Conservation (phyloP, 108 stramenopile genomes). For the Cyclotella baltica region DNA sequence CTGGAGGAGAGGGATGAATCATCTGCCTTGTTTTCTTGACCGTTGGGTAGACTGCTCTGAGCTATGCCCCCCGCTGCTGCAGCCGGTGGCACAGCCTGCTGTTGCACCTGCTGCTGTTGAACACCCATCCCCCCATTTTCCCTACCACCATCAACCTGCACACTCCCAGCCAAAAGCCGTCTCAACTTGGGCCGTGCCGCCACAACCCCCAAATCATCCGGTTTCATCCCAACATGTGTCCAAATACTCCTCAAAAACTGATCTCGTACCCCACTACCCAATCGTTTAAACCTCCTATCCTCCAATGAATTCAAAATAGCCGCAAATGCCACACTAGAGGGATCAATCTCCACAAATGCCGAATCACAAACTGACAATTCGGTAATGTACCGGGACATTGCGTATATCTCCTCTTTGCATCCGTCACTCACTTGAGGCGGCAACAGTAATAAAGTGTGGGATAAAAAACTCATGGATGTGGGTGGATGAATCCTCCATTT, state of each 20-base stretch:
- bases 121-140: constrained; percentile 9
- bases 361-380: constrained; percentile 77
- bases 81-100: constrained; percentile 19
- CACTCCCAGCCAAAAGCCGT: constrained; percentile 33
- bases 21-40: constrained; percentile 24
- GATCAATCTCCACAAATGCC: constrained; percentile 60
- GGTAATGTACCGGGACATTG: constrained; percentile 68
- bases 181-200: constrained; percentile 43
- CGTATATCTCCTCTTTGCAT: constrained; percentile 70
- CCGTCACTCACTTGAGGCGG: constrained; percentile 57
- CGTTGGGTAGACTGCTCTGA: constrained; percentile 2
- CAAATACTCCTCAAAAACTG: constrained; percentile 46
- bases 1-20: constrained; percentile 33
- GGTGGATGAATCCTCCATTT: constrained; percentile 81
- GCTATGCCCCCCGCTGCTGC: neutral
- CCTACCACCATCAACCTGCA: too few relatives aligned
- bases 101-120: constrained; percentile 10
- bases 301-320: constrained; percentile 70
- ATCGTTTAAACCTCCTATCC: constrained; percentile 33
- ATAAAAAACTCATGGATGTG: constrained; percentile 68
- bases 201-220: constrained; percentile 35
- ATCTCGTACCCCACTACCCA: constrained; percentile 30
- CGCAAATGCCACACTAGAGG: constrained; percentile 72
- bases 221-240: constrained; percentile 32
- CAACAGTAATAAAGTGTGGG: constrained; percentile 61